phyloP scores from a whole-genome alignment of 192 early-diverging fungal genomes.

The Chytriomyces sp. region DNA sequence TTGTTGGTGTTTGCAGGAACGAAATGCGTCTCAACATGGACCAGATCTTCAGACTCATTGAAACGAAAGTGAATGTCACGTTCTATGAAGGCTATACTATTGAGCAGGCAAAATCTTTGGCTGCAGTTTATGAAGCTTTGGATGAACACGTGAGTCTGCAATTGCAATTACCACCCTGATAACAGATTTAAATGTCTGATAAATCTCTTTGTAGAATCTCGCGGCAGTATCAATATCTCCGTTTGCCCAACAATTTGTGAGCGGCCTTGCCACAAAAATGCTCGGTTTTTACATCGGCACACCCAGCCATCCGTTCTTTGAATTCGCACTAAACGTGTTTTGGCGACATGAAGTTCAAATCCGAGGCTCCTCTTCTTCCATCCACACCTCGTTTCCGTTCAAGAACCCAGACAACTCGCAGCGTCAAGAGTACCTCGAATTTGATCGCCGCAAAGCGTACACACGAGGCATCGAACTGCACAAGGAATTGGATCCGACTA shows the following conservation, averaged over 20 bases:
- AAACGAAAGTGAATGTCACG: not conserved
- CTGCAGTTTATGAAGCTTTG: not conserved
- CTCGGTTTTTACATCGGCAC: not conserved
- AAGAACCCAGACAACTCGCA: not conserved
- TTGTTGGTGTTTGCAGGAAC: not conserved
- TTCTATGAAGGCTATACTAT: not conserved
- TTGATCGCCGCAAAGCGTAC: not conserved
- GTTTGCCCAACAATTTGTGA: not conserved
- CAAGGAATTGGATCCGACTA: not conserved
- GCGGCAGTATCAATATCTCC: conserved; percentile 13
- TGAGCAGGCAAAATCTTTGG: conserved; percentile 1
- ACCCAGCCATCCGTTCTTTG: conserved; percentile 17
- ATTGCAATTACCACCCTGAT: not conserved
- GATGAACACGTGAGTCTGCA: not conserved
- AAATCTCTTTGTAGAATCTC: not conserved
- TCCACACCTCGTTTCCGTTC: not conserved
- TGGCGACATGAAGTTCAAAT: conserved; percentile 4
- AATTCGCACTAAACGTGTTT: conserved; percentile 4
- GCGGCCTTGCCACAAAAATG: not conserved
- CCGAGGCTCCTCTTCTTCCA: not conserved
- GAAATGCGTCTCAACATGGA: conserved; percentile 25
- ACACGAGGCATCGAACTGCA: not conserved
- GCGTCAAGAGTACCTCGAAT: not conserved
- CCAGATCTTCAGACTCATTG: not conserved
- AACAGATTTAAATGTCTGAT: not conserved